Evolutionary conservation across 306 rosid genomes (phyloP).

Genomic region (Begonia peltatifolia): DNA sequence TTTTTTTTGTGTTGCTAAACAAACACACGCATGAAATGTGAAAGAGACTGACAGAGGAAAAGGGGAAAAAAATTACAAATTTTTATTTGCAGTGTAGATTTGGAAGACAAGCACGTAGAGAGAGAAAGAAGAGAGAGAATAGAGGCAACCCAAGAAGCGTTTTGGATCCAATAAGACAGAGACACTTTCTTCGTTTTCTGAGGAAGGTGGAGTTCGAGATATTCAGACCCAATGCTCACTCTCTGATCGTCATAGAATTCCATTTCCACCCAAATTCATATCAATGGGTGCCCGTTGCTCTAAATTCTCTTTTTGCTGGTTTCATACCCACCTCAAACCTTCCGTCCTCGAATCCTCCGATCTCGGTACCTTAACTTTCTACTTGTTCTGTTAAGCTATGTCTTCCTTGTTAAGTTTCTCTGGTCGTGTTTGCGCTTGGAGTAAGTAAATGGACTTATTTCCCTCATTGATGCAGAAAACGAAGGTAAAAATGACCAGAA

Average conservation of each 20-base stretch:
- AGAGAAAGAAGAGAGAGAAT: slow-evolving; percentile 3
- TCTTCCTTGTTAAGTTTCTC: neutral
- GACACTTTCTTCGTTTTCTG: slow-evolving; percentile 3
- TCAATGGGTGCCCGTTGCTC: slow-evolving; percentile 92
- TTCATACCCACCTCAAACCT: slow-evolving; percentile 63
- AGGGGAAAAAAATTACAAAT: neutral
- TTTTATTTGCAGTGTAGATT: neutral
- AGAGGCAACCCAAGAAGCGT: slow-evolving; percentile 1
- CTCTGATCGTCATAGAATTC: neutral
- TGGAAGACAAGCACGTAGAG: neutral
- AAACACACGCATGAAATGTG: slow-evolving; percentile 5
- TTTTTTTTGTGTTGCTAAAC: neutral
- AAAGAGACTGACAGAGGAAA: neutral
- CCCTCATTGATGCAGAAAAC: slow-evolving; percentile 39
- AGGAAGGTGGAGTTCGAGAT: neutral
- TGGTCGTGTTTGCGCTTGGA: too few relatives aligned
- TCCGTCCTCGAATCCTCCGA: slow-evolving; percentile 75
- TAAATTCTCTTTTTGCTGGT: slow-evolving; percentile 80
- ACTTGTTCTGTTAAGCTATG: neutral
- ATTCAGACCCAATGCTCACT: slow-evolving; percentile 5
- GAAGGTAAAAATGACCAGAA: slow-evolving; percentile 42
- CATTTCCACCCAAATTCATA: neutral
- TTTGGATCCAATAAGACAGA: slow-evolving; percentile 8
- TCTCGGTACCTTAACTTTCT: slow-evolving; percentile 28
- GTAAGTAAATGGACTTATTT: neutral